phyloP scores from a whole-genome alignment of 2,329 filamentous ascomycete genomes.

The Dothideomycetidae sp. region DNA sequence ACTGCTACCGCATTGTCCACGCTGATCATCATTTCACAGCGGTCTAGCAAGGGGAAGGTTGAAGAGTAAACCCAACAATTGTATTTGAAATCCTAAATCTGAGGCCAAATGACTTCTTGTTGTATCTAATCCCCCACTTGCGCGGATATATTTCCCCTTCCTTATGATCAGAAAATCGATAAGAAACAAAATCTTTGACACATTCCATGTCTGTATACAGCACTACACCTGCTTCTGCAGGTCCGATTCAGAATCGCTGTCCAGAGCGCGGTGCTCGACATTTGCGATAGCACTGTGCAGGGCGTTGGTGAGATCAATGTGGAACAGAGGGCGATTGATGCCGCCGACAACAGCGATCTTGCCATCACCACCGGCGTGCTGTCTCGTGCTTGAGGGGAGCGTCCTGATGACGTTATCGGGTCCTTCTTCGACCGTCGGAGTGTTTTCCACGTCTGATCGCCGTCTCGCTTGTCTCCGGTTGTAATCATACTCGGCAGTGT shows the following conservation, averaged over 20 bases:
- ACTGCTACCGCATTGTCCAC: no score
- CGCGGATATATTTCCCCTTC: no score
- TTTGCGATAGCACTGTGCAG: slow-evolving; percentile 78
- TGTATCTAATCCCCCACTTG: no score
- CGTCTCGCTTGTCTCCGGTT: slow-evolving; percentile 35
- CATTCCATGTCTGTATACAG: no score
- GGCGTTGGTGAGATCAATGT: slow-evolving; percentile 80
- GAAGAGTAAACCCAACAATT: no score
- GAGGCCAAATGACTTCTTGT: no score
- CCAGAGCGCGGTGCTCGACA: slow-evolving; percentile 34
- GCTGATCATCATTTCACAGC: no score
- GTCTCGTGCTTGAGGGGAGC: slow-evolving; percentile 31
- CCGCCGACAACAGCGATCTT: slow-evolving; percentile 60
- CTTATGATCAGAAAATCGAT: no score
- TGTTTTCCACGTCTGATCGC: slow-evolving; percentile 14
- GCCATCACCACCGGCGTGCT: slow-evolving; percentile 17
- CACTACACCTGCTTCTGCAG: slow-evolving; percentile 6
- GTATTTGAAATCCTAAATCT: no score
- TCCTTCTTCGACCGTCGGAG: slow-evolving; percentile 13
- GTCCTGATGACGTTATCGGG: slow-evolving; percentile 28
- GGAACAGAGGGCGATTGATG: slow-evolving; percentile 83
- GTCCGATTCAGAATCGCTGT: slow-evolving; percentile 7
- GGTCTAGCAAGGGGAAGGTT: no score
- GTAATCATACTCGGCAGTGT: slow-evolving; percentile 48
- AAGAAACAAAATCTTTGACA: no score